Conservation (phyloP, 768 basidiomycete genomes). For the Crassisporium funariophilum region DNA sequence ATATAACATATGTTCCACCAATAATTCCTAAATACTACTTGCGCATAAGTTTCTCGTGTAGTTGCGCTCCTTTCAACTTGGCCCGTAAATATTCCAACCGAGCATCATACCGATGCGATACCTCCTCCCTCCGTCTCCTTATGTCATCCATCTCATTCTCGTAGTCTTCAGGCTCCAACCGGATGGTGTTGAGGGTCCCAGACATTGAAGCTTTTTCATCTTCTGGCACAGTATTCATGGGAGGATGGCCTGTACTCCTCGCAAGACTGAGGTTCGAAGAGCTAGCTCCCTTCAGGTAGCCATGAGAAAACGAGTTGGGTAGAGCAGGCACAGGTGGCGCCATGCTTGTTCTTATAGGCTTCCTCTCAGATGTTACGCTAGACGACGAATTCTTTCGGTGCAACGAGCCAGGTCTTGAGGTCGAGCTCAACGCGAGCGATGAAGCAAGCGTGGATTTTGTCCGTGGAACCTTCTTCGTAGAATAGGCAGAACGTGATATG, state of each 20-base stretch:
- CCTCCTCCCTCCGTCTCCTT: slow-evolving; percentile 67
- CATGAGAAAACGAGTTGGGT: slow-evolving; percentile 28
- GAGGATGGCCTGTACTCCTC: slow-evolving; percentile 49
- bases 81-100: slow-evolving; percentile 81
- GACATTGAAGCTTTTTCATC: slow-evolving; percentile 34
- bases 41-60: slow-evolving; percentile 79
- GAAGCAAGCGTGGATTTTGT: slow-evolving; percentile 34
- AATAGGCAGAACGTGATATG: slow-evolving; percentile 47
- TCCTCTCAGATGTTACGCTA: slow-evolving; percentile 54
- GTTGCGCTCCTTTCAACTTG: slow-evolving; percentile 79
- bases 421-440: slow-evolving; percentile 23
- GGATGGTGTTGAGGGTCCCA: slow-evolving; percentile 26
- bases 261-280: slow-evolving; percentile 51
- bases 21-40: slow-evolving; percentile 36
- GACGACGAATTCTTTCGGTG: slow-evolving; percentile 63
- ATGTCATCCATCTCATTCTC: slow-evolving; percentile 73
- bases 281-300: slow-evolving; percentile 35
- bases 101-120: slow-evolving; percentile 69
- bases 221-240: slow-evolving; percentile 55
- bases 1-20: slow-evolving; percentile 7
- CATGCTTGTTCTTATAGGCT: slow-evolving; percentile 19
- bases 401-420: slow-evolving; percentile 40
- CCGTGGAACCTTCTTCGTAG: slow-evolving; percentile 34
- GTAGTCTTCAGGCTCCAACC: slow-evolving; percentile 36
- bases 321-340: slow-evolving; percentile 41